Base-by-base conservation (phyloP, 306 rosid genomes). In the Sechiopsis laciniata region DNA sequence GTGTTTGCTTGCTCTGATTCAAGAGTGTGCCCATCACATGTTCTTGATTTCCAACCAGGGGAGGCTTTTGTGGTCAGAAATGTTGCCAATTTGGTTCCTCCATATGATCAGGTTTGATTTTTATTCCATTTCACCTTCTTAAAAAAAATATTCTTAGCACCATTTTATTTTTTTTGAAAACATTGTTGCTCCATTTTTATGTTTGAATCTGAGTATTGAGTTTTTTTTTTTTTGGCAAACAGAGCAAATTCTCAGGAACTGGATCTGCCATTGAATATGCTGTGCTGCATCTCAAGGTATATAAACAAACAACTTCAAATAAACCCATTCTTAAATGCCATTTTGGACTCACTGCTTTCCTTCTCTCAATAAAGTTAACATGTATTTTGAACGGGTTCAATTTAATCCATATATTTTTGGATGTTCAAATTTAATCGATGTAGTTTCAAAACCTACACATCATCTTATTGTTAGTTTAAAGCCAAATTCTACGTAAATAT, bases 1-100 rank as follows among this genome's bases (percentile, higher is more conserved):
- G 81, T 91, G 78, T 95, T 95, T 88, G 97, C 99, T 15, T 95
- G 99, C 91, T 85, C 97, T 26, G 99, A 95, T 84, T 95, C 99
- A 14, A 86, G 99, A 70, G 99, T 95, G 1, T 95, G 99, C 78
- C 99, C 99, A 74, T 95, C 99, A 55, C 99, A 95, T 79, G 88
- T 84, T 65, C 84, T 95, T 62, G 89, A 95, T 80, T 85, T 91
- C 81, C 99, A 95, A 75, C 99, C 99, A 53, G 99, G 99, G 46
- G 97, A 95, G 83, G 99, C 99, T 58, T 95, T 95, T 87, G 82
- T 91, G 79, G 96, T 95, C 80, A 86, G 99, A 80, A 95, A 89
- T 78, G 95, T 95, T 79, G 97, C 97, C 56, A 95, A 94, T 82
- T n/a, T 95, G 52, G 99, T 95, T 76, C 96, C 99, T 42, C 96